Percentiles rank a stretch among this genome's conserved stretches.
Conservation (phyloP, 352 stramenopile species). For the Pythium brassicae region DNA sequence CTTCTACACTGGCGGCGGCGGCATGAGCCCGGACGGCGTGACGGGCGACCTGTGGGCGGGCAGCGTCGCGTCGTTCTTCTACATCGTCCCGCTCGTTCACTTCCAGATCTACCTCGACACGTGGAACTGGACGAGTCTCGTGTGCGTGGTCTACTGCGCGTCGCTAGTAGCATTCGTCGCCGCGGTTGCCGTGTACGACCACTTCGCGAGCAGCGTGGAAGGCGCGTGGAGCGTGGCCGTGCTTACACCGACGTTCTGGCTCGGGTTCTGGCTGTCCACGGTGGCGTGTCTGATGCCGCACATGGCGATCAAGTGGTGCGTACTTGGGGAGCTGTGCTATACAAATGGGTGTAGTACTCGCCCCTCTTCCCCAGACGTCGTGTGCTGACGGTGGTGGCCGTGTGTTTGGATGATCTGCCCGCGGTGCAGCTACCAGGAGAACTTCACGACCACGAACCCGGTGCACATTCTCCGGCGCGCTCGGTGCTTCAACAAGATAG, state of each 20-base stretch:
- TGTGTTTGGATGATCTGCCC: neutral
- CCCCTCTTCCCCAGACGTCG: neutral
- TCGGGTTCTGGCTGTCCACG: slow-evolving; percentile 44
- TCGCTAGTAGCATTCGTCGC: slow-evolving; percentile 53
- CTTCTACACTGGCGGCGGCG: slow-evolving; percentile 37
- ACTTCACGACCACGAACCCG: slow-evolving; percentile 66
- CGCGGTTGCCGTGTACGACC: slow-evolving; percentile 53
- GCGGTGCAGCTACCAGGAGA: slow-evolving; percentile 56
- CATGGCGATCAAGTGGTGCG: slow-evolving; percentile 65
- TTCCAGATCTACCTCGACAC: slow-evolving; percentile 81
- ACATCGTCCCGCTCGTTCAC: slow-evolving; percentile 92
- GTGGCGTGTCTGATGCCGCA: slow-evolving; percentile 51
- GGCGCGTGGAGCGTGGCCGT: slow-evolving; percentile 38
- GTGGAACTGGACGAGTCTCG: slow-evolving; percentile 68
- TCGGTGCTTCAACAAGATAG: slow-evolving; percentile 71
- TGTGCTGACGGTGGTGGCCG: neutral
- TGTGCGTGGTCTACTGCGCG: slow-evolving; percentile 32
- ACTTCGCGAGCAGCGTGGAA: slow-evolving; percentile 36
- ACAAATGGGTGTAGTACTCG: too few species aligned
- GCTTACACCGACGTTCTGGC: slow-evolving; percentile 43
- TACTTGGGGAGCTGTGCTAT: neutral
- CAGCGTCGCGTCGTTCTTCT: slow-evolving; percentile 91
- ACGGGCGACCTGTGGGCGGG: slow-evolving; percentile 77
- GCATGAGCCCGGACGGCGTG: slow-evolving; percentile 41
- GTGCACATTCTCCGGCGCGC: slow-evolving; percentile 72